Evolutionary conservation across 805 yeast species (phyloP).

Genomic region (Spathaspora passalidarum): DNA sequence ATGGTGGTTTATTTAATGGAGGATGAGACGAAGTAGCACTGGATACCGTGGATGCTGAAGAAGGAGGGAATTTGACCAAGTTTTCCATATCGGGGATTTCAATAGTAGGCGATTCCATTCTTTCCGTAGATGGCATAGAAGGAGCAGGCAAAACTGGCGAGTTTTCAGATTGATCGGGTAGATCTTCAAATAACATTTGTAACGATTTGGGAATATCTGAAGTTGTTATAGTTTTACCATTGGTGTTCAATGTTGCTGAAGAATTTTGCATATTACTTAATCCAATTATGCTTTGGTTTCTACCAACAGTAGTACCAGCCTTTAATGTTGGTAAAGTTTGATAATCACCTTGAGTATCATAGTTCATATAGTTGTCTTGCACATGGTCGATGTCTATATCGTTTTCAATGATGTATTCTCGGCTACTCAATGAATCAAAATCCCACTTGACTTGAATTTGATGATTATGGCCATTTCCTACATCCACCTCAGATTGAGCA

Average conservation of each 20-base stretch:
- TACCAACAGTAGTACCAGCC: conserved; percentile 5
- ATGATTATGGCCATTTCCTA: conserved; percentile 6
- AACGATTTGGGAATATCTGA: conserved; percentile 69
- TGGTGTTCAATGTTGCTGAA: conserved; percentile 10
- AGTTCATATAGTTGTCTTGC: conserved; percentile 25
- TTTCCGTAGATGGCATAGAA: conserved; percentile 16
- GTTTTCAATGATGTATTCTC: conserved; percentile 71
- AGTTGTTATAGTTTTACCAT: conserved; percentile 3
- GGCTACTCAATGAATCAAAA: conserved; percentile 75
- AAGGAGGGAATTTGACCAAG: conserved; percentile 20
- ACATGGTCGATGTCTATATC: conserved; percentile 47
- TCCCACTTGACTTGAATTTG: conserved; percentile 73
- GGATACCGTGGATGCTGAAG: too few relatives aligned
- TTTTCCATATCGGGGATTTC: conserved; percentile 70
- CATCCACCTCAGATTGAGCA: conserved; percentile 3
- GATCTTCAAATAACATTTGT: conserved; percentile 63
- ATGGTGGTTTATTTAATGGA: conserved; percentile 39
- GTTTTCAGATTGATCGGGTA: conserved; percentile 14
- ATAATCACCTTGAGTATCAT: conserved; percentile 13
- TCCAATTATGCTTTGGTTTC: conserved; percentile 4
- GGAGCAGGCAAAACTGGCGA: conserved; percentile 10
- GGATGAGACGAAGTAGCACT: conserved; percentile 16
- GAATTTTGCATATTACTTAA: conserved; percentile 4
- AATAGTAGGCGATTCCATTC: conserved; percentile 55
- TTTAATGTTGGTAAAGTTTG: conserved; percentile 27